Evolutionary conservation across 495 filamentous ascomycete genomes (phyloP), one percentile per base, ranked within the genome.

Genomic region (Staphylotrichum tortipilum): DNA sequence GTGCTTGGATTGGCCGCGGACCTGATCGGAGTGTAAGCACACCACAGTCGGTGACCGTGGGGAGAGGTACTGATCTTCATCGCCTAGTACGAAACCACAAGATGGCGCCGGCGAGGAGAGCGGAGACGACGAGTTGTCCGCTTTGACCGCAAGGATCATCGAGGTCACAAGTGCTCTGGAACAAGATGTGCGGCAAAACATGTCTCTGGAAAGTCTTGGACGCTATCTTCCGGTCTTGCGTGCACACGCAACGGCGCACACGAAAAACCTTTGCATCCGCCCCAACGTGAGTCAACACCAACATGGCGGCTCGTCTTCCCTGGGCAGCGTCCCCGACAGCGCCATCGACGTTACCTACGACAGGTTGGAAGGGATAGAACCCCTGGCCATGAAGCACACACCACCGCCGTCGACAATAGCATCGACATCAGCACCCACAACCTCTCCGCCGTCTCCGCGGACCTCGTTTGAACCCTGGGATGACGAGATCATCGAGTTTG

Each of bases 1-100:
- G 57, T 61, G 8, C 54, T 74, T 11, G 69, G 67, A 3, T 49
- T 74, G 29, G 68, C 68, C 7, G 58, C 70, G 5, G 71, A 74
- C 44, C 46, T 74, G 15, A 60, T 67, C 19, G 67, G 57, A 44
- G 56, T 65, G 71, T 74, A 59, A 37, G 67, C 44, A 31, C 3
- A 9, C 39, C 24, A 9, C 14, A n/a, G n/a, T n/a, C n/a, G n/a
- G n/a, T n/a, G n/a, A n/a, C n/a, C n/a, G n/a, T n/a, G n/a, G n/a
- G n/a, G n/a, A n/a, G n/a, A n/a, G n/a, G n/a, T n/a, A n/a, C n/a
- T n/a, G n/a, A n/a, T n/a, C 21, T 23, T 41, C 18, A 7, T 10
- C 23, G 14, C 19, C 14, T 37, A 14, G 45, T 46, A 11, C 12
- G 15, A 3, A 34, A 21, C 17, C 33, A 40, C 28, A 9, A 18